Percentiles rank a stretch among this genome's conserved stretches.
Conservation (phyloP, 78 protist genomes). For the Cavenderia fasciculata region DNA sequence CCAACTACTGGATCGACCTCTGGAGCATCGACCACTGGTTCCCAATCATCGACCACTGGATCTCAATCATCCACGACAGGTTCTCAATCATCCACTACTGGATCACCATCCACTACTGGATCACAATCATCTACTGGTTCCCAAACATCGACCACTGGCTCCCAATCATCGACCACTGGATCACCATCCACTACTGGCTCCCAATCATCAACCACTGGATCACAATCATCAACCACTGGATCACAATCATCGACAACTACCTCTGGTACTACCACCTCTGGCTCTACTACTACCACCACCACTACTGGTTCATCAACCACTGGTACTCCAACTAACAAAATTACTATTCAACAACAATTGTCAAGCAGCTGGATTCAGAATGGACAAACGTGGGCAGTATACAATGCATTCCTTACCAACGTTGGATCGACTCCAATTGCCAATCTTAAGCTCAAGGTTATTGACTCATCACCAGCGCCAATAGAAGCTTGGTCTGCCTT, state of each 20-base stretch:
- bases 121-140: not conserved
- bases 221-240: conserved; percentile 15
- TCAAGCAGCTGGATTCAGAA: conserved; percentile 25
- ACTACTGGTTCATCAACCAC: not conserved
- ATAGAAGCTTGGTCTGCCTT: conserved; percentile 16
- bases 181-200: conserved; percentile 1
- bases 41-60: conserved; percentile 14
- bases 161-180: conserved; percentile 6
- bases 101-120: not conserved
- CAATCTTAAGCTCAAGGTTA: not conserved
- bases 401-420: conserved; percentile 1
- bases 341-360: not conserved
- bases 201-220: not conserved
- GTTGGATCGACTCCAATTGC: not conserved
- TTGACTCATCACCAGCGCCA: not conserved
- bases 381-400: not conserved
- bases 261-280: conserved; percentile 5
- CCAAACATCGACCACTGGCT: not conserved
- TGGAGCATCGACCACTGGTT: not conserved
- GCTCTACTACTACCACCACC: conserved; percentile 9
- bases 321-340: not conserved
- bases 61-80: not conserved
- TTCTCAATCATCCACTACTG: not conserved
- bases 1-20: conserved; percentile 13
- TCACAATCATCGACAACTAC: conserved; percentile 9